Evolutionary conservation across 148 eudicot genomes (phyloP).

Genomic region (Amaranthus palmeri): DNA sequence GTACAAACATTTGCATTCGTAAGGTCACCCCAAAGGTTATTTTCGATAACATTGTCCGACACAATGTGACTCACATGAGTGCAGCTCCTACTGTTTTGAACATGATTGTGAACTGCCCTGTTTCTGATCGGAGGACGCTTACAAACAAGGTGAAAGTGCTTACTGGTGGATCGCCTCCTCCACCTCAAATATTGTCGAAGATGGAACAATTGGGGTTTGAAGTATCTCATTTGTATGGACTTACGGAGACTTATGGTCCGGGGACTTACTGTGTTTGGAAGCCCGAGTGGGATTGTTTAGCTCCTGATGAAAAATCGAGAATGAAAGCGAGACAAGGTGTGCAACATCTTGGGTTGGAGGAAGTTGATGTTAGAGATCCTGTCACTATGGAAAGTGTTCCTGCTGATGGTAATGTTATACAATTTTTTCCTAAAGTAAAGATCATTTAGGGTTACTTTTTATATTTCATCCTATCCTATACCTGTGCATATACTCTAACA

Average conservation of each 20-base stretch:
- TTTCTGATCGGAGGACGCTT: slow-evolving; percentile 29
- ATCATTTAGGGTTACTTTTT: no score
- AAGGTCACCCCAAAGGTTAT: slow-evolving; percentile 53
- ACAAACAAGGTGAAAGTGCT: slow-evolving; percentile 45
- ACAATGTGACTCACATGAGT: slow-evolving; percentile 57
- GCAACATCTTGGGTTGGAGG: slow-evolving; percentile 54
- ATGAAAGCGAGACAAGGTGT: slow-evolving; percentile 52
- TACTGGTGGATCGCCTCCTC: slow-evolving; percentile 67
- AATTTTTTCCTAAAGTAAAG: neutral
- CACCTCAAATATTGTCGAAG: slow-evolving; percentile 43
- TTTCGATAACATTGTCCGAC: slow-evolving; percentile 35
- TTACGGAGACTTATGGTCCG: slow-evolving; percentile 67
- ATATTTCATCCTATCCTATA: no score
- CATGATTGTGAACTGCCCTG: slow-evolving; percentile 54
- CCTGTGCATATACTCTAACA: no score
- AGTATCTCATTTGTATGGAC: slow-evolving; percentile 51
- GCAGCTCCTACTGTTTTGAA: slow-evolving; percentile 69
- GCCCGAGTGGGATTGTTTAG: slow-evolving; percentile 65
- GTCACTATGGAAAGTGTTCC: slow-evolving; percentile 48
- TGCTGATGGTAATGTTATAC: slow-evolving; percentile 27
- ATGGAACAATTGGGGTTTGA: slow-evolving; percentile 62
- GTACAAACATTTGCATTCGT: slow-evolving; percentile 53
- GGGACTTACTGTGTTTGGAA: slow-evolving; percentile 58
- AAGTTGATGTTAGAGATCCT: slow-evolving; percentile 46
- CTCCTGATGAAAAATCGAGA: slow-evolving; percentile 36